Evolutionary conservation across 257 asterid species (phyloP).

Genomic region (Solanum dulcamara): DNA sequence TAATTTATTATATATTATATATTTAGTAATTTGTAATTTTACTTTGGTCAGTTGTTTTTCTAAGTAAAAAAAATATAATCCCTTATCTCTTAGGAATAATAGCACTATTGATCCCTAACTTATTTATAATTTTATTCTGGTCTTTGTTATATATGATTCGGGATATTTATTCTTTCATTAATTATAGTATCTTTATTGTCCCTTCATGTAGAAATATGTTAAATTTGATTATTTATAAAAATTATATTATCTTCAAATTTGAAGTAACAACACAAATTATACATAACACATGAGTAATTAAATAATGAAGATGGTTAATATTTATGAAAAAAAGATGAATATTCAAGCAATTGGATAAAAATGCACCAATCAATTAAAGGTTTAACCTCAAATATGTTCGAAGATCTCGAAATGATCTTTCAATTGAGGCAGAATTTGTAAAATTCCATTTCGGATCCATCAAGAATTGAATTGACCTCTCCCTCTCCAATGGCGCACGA

Average conservation of each 20-base stretch:
- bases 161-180: not conserved
- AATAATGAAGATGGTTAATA: not conserved
- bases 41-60: not conserved
- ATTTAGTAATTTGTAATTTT: not conserved
- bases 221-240: not conserved
- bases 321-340: not conserved
- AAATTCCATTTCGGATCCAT: not conserved
- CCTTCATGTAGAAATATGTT: not conserved
- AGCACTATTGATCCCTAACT: not conserved
- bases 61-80: not conserved
- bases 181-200: not conserved
- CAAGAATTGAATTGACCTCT: not conserved
- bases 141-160: not conserved
- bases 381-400: not conserved
- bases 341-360: not conserved
- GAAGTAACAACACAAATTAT: not conserved
- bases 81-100: not conserved
- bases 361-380: not conserved
- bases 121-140: not conserved
- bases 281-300: not conserved
- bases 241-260: not conserved
- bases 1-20: no score
- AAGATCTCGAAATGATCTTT: not conserved
- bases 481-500: not conserved
- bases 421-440: not conserved